Evolutionary conservation across 2,329 filamentous ascomycete species (phyloP), one percentile per base, ranked within the genome.

Genomic region (Beauveria scarabaeidicola): DNA sequence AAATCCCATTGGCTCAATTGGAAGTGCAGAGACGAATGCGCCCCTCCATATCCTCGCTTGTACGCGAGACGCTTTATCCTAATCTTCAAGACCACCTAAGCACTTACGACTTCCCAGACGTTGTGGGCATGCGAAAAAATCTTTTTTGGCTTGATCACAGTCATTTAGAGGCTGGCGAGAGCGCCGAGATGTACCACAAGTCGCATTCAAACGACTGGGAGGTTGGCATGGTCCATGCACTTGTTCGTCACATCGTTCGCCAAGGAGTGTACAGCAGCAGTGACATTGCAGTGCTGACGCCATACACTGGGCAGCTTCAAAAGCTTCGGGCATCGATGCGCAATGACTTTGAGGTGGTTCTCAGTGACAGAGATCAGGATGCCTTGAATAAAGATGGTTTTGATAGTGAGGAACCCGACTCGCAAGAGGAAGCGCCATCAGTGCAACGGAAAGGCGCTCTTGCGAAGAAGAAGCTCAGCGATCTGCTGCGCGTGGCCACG

Each of bases 241-340:
- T 91, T 0, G 83, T 90, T 0, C 78, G 77, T 0, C 87, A 92
- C 66, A 70, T 92, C 0, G 74, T 87, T 5, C 76, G 78, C 0
- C 88, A 91, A 66, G 87, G 87, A 0, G 67, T 65, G 0, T 90
- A 91, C 67, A 69, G 68, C 0, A 70, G 73, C 0, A 75, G 75
- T 0, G 84, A 91, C 2, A 88, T 92, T 61, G 86, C 87, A 0
- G 82, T 93, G 0, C 67, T 92, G 6, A 91, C 88, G 0, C 85
- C 84, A 0, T 88, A 88, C 61, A 69, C 78, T 0, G 83, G 82
- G 0, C 84, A 88, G 62, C 69, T 83, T 2, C 74, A 78, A 5
- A 77, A 77, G 52, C 73, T 88, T 1, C 78, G 78, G 2, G 65
- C 66, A 2, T 68, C 66, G 1, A 70, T 87, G 66, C 66, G 70